These are phyloP conservation scores for Daldinia vernicosa DNA, from an alignment of 495 filamentous ascomycete species.

Conservation along the genomic window DNA sequence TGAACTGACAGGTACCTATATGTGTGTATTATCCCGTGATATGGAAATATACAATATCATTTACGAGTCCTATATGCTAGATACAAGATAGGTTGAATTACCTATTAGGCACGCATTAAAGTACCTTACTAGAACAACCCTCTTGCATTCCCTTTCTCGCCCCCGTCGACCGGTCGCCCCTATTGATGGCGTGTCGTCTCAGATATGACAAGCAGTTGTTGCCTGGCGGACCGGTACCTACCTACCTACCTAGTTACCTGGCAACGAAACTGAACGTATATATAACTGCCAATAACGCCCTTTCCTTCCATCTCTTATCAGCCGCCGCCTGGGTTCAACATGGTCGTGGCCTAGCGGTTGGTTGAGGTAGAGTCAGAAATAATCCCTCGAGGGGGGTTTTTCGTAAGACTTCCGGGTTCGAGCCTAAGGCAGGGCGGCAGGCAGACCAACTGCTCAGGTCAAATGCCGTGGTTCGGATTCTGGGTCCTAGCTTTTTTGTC, in stretches of 20 bases:
- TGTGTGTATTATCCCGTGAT: too few species aligned
- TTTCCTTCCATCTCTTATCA: not conserved
- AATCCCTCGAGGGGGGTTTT: not conserved
- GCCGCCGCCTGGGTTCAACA: not conserved
- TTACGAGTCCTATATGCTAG: too few species aligned
- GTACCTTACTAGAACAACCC: too few species aligned
- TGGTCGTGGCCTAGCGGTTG: not conserved
- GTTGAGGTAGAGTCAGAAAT: not conserved
- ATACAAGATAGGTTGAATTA: too few species aligned
- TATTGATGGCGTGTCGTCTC: too few species aligned
- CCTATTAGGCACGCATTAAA: too few species aligned
- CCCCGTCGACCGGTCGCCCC: too few species aligned
- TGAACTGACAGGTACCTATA: too few species aligned
- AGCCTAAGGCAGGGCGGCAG: not conserved
- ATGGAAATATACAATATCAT: too few species aligned
- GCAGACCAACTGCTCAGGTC: not conserved
- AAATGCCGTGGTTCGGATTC: not conserved
- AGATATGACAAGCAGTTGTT: not conserved
- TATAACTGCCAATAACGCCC: not conserved
- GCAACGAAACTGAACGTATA: not conserved
- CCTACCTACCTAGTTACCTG: not conserved
- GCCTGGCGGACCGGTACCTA: not conserved
- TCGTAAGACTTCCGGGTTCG: not conserved
- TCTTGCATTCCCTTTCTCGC: too few species aligned
- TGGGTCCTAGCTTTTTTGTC: not conserved